These are phyloP conservation scores for Neopestalotiopsis sp. DNA, from an alignment of 2,329 filamentous ascomycete species.

Conservation along the genomic window DNA sequence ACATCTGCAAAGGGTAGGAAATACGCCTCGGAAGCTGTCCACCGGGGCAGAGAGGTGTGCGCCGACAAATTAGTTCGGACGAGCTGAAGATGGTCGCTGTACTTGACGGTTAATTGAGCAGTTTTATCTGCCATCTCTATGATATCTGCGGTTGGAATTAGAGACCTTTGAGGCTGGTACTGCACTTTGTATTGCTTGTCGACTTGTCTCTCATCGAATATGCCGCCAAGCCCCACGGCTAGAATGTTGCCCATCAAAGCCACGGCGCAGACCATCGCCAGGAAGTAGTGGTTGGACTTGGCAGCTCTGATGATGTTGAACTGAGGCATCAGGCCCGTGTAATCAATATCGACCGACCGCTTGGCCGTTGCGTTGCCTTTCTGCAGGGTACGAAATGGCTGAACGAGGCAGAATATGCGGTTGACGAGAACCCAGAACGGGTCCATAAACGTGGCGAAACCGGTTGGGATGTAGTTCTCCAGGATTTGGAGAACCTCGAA, in stretches of 20 bases:
- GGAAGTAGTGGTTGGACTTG: not conserved
- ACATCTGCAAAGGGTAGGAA: slow-evolving; percentile 2
- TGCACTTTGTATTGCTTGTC: not conserved
- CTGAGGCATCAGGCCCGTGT: not conserved
- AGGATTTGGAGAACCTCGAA: slow-evolving; percentile 1
- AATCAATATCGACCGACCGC: not conserved
- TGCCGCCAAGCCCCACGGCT: not conserved
- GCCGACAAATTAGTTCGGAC: not conserved
- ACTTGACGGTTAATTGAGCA: not conserved
- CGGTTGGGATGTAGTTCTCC: slow-evolving; percentile 6
- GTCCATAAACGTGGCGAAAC: not conserved
- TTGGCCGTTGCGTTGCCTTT: not conserved
- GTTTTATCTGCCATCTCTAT: not conserved
- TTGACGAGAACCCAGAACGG: slow-evolving; percentile 5
- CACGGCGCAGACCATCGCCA: not conserved
- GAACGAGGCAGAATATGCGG: not conserved
- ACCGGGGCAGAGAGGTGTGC: not conserved
- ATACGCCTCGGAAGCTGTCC: not conserved
- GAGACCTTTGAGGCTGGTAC: not conserved
- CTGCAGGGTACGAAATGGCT: not conserved
- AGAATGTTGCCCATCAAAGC: not conserved
- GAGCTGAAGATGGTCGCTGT: not conserved
- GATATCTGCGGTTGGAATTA: too few relatives aligned
- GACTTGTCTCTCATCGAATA: not conserved
- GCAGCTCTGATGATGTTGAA: not conserved